These are phyloP conservation scores for Talaromyces sp. DNA, from an alignment of 2,329 filamentous ascomycete genomes.

Conservation along the genomic window DNA sequence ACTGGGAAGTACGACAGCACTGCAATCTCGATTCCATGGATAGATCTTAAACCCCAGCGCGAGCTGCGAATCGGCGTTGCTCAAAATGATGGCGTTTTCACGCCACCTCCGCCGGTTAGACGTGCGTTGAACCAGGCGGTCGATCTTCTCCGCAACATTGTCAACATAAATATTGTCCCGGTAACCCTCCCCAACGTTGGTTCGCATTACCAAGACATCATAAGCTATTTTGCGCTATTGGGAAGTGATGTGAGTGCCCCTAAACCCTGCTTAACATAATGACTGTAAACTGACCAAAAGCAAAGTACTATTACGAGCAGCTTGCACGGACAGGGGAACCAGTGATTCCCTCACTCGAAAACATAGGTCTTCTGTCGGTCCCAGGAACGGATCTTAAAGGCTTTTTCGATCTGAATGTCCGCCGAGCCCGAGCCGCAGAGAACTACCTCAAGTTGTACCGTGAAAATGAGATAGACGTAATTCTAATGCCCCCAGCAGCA, in stretches of 20 bases:
- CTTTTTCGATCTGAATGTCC: conserved; percentile 44
- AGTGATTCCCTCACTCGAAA: conserved; percentile 6
- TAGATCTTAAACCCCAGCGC: conserved; percentile 39
- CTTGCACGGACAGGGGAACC: conserved; percentile 10
- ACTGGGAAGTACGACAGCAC: conserved; percentile 14
- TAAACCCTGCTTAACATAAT: not conserved
- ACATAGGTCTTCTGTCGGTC: conserved; percentile 3
- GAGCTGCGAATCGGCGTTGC: conserved; percentile 14
- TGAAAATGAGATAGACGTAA: conserved; percentile 37
- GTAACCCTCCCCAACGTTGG: conserved; percentile 1
- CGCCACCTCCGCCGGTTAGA: conserved; percentile 11
- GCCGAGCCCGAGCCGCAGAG: conserved; percentile 30
- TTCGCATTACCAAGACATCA: conserved; percentile 1
- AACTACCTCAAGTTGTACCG: conserved; percentile 5
- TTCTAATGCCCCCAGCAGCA: conserved; percentile 50
- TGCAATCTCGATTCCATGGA: conserved; percentile 5
- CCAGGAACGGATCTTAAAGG: conserved; percentile 34
- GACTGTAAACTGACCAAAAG: conserved; percentile 1
- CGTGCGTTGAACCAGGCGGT: conserved; percentile 32
- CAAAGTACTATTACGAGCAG: conserved; percentile 12
- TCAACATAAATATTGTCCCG: conserved; percentile 3
- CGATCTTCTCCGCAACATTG: conserved; percentile 30
- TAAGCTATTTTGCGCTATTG: not conserved
- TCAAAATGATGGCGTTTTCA: conserved; percentile 11
- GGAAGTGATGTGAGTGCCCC: conserved; percentile 6